Conservation (phyloP, 768 basidiomycete species). For the Mycena venus region DNA sequence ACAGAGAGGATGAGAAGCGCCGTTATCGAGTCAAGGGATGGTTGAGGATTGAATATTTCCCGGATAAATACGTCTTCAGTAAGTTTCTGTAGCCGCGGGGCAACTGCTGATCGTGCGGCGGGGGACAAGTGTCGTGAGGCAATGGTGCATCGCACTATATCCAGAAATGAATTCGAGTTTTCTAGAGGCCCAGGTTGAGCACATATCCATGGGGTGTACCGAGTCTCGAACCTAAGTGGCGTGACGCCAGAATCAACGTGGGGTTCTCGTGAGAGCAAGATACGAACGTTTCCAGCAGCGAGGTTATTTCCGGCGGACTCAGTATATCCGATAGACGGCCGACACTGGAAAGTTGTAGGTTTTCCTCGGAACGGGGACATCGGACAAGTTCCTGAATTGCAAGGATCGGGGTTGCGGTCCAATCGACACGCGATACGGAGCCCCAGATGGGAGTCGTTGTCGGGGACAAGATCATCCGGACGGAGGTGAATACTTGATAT, state of each 20-base stretch:
- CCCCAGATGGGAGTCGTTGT: constrained; percentile 54
- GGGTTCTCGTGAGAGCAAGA: neutral
- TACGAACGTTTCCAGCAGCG: constrained; percentile 54
- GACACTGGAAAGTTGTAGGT: constrained; percentile 19
- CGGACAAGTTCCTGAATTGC: constrained; percentile 58
- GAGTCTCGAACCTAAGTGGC: constrained; percentile 55
- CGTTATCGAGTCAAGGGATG: constrained; percentile 56
- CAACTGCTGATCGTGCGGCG: constrained; percentile 48
- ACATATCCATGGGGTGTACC: constrained; percentile 61
- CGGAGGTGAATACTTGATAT: constrained; percentile 36
- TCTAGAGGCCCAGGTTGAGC: constrained; percentile 48
- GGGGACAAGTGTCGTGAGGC: constrained; percentile 59
- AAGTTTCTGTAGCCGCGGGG: constrained; percentile 56
- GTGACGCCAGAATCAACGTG: neutral
- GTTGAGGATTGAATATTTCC: constrained; percentile 57
- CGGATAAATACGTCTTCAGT: constrained; percentile 54
- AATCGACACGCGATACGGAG: constrained; percentile 53
- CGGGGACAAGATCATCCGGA: constrained; percentile 51
- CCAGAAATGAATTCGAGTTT: constrained; percentile 49
- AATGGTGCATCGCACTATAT: constrained; percentile 61
- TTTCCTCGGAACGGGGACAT: constrained; percentile 28
- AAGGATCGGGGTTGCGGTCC: constrained; percentile 59
- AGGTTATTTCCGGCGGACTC: constrained; percentile 48
- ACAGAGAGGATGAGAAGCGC: constrained; percentile 57
- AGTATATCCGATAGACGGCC: constrained; percentile 44